phyloP scores from a whole-genome alignment of 2,329 filamentous ascomycete species.

The Hypoxylon sp. region DNA sequence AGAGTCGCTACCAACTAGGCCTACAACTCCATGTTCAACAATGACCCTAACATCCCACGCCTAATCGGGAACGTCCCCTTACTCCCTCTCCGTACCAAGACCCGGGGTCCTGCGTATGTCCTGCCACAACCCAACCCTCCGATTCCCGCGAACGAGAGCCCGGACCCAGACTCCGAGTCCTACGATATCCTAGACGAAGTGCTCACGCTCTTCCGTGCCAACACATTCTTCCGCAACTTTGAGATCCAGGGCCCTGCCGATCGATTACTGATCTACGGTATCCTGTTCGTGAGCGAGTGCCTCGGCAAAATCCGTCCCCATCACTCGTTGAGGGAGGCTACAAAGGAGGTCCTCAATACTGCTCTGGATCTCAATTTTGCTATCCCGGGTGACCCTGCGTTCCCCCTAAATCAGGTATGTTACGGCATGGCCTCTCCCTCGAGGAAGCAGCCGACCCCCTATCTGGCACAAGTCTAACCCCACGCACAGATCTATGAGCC shows the following conservation, averaged over 20 bases:
- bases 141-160: constrained; percentile 73
- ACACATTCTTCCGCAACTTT: constrained; percentile 99
- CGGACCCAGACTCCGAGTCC: constrained; percentile 88
- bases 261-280: constrained; percentile 94
- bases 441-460: neutral
- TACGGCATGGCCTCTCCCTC: neutral
- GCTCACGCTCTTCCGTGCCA: constrained; percentile 92
- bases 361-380: constrained; percentile 95
- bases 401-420: constrained; percentile 88
- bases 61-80: constrained; percentile 92
- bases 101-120: constrained; percentile 93
- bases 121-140: constrained; percentile 73
- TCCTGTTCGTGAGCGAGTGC: constrained; percentile 93
- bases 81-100: constrained; percentile 93
- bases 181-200: constrained; percentile 98
- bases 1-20: constrained; percentile 69
- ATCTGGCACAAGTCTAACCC: neutral
- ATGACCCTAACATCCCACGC: constrained; percentile 75
- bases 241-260: constrained; percentile 98
- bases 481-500: constrained; percentile 85
- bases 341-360: constrained; percentile 86
- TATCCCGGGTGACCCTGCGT: constrained; percentile 92
- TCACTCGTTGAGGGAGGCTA: constrained; percentile 72
- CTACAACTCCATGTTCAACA: constrained; percentile 98
- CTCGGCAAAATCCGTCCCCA: constrained; percentile 86